Conservation (phyloP, 176 grass and related monocot genomes). For the Oryza meridionalis region DNA sequence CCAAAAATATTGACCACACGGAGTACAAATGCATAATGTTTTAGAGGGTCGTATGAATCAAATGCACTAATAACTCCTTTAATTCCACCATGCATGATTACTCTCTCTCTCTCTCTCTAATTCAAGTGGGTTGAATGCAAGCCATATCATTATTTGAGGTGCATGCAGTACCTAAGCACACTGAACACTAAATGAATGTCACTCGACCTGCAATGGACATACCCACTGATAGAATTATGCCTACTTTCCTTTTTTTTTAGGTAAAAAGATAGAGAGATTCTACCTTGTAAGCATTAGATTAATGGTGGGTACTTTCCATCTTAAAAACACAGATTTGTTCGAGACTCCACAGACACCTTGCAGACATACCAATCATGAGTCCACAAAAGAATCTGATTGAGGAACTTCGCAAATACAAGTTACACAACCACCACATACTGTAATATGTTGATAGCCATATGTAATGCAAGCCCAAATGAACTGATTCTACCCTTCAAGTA, state of each 20-base stretch:
- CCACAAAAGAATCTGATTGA: constrained; percentile 15
- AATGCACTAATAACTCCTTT: background rate
- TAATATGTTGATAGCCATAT: background rate
- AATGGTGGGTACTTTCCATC: background rate
- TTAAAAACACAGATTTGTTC: background rate
- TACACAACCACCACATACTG: background rate
- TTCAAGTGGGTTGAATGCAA: background rate
- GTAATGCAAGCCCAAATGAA: background rate
- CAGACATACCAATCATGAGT: background rate
- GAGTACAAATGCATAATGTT: background rate
- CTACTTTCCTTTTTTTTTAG: background rate
- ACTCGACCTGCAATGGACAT: background rate
- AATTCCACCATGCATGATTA: background rate
- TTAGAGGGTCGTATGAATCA: background rate
- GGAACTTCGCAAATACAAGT: background rate
- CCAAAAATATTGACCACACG: constrained; percentile 11
- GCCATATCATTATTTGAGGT: background rate
- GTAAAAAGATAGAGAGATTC: too few relatives aligned
- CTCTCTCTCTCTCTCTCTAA: too few relatives aligned
- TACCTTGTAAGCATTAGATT: too few relatives aligned
- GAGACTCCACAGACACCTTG: constrained; percentile 25
- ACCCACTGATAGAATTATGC: background rate
- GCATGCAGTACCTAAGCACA: background rate
- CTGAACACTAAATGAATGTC: background rate
- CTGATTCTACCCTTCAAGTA: background rate